Evolutionary conservation across 176 grass and related monocot genomes (phyloP).

Genomic region (Melocanna baccifera): DNA sequence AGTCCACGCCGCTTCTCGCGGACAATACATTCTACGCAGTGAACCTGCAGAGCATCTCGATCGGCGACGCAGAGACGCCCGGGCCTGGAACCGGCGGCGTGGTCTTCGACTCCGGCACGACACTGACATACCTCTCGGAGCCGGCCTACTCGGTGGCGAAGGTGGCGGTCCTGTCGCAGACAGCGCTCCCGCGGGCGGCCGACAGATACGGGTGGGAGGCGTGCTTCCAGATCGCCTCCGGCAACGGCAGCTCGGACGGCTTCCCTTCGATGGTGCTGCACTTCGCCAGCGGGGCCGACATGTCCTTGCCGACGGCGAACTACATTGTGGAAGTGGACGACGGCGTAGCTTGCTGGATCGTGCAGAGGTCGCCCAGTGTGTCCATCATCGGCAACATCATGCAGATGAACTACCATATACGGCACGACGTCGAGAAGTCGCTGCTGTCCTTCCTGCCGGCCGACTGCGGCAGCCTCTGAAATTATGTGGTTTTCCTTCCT

Average conservation of each 20-base stretch:
- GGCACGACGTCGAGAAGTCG: not conserved
- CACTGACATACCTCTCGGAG: conserved; percentile 6
- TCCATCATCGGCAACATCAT: conserved; percentile 27
- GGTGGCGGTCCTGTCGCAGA: not conserved
- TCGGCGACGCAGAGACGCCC: not conserved
- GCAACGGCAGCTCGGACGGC: not conserved
- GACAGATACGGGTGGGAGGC: not conserved
- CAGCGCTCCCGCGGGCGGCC: not conserved
- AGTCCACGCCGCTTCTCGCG: not conserved
- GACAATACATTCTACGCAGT: not conserved
- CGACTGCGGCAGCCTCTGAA: not conserved
- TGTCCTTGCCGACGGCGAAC: not conserved
- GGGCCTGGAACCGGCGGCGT: not conserved
- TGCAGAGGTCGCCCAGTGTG: not conserved
- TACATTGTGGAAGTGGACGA: not conserved
- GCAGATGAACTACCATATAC: conserved; percentile 24
- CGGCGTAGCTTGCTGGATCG: not conserved
- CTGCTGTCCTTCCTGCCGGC: not conserved
- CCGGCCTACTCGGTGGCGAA: not conserved
- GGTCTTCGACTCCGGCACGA: conserved; percentile 32
- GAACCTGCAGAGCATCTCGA: not conserved
- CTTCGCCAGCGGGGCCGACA: conserved; percentile 22
- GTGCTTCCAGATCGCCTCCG: not conserved
- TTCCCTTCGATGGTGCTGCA: not conserved
- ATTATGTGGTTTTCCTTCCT: too few relatives aligned